Evolutionary conservation across 2,329 filamentous ascomycete species (phyloP), one percentile per base, ranked within the genome.

Genomic region (Sporothrix dimorphospora): DNA sequence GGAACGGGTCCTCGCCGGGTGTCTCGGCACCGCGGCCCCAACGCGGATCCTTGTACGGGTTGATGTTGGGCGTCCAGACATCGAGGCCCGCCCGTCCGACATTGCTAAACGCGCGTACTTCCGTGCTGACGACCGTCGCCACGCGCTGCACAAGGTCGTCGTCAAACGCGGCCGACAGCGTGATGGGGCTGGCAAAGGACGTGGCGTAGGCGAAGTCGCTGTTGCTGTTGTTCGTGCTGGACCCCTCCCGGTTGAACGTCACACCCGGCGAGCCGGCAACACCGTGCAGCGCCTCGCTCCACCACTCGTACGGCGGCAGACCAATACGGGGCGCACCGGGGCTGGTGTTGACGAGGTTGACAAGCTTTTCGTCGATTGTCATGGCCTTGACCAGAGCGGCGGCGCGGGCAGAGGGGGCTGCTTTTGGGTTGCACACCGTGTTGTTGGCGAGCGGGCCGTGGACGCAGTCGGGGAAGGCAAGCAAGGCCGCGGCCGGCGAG

Each of bases 21-120:
- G 77, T 78, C 70, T 80, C 74, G 73, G 21, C 4, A 16, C 73
- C 88, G 5, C 88, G 82, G 1, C 88, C 88, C 88, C 88, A 89
- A 24, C 89, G 81, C 0, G 89, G 88, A 76, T 90, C 88, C 55
- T 85, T 85, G 80, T 87, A 91, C 0, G 87, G 84, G 75, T 91
- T 91, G 78, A 91, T 89, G 76, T 91, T 91, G 0, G 90, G 90
- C 0, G 90, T 89, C 86, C 88, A 91, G 76, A 83, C 89, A 77
- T 90, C 84, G 5, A 88, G 78, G 0, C 79, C 79, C 4, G 79
- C 77, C 12, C 75, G 73, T 11, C 77, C 77, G 21, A 66, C 75
- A 67, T 81, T 81, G 73, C 76, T 76, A 27, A 78, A 81, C 1
- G 79, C 79, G 38, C 79, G 76, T 19, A 78, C 78, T 68, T 81